A percentile compares a stretch with the other conserved stretches of the same genome.
Evolutionary conservation across 805 yeast species (phyloP).

Genomic region (Candida insectorum): DNA sequence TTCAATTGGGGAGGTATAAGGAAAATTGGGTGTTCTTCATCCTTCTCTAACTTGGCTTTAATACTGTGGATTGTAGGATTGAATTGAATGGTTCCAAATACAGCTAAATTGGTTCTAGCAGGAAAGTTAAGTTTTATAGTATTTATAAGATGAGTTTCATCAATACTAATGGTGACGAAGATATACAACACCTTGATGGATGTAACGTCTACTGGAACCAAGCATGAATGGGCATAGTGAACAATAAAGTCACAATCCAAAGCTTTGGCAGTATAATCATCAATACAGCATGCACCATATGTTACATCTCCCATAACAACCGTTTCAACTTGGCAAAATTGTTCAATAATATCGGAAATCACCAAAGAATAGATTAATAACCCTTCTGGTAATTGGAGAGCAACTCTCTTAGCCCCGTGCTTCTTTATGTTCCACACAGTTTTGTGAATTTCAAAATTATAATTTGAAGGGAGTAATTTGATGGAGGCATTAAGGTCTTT

Average conservation of each 20-base stretch:
- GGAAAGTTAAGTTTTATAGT: conserved; percentile 72
- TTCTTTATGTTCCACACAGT: conserved; percentile 90
- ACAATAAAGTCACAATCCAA: conserved; percentile 91
- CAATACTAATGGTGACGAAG: conserved; percentile 89
- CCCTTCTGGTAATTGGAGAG: conserved; percentile 98
- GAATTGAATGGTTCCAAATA: conserved; percentile 95
- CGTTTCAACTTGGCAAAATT: conserved; percentile 83
- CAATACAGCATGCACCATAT: conserved; percentile 98
- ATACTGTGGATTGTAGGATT: conserved; percentile 89
- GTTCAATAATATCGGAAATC: conserved; percentile 88
- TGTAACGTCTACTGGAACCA: conserved; percentile 93
- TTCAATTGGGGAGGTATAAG: conserved; percentile 84
- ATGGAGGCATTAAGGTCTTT: conserved; percentile 82
- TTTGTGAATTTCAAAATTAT: conserved; percentile 93
- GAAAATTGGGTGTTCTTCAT: conserved; percentile 48
- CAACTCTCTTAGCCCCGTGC: conserved; percentile 74
- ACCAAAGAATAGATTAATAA: conserved; percentile 81
- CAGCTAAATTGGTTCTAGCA: conserved; percentile 64
- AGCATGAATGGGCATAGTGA: conserved; percentile 96
- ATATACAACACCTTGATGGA: conserved; percentile 88
- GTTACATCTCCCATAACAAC: conserved; percentile 98
- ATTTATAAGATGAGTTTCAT: conserved; percentile 73
- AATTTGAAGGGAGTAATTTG: conserved; percentile 78
- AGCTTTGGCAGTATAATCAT: conserved; percentile 91
- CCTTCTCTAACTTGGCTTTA: conserved; percentile 54